Percentiles rank a stretch among this genome's conserved stretches.
phyloP scores from a whole-genome alignment of 805 yeast species.

The Spathaspora girioi region DNA sequence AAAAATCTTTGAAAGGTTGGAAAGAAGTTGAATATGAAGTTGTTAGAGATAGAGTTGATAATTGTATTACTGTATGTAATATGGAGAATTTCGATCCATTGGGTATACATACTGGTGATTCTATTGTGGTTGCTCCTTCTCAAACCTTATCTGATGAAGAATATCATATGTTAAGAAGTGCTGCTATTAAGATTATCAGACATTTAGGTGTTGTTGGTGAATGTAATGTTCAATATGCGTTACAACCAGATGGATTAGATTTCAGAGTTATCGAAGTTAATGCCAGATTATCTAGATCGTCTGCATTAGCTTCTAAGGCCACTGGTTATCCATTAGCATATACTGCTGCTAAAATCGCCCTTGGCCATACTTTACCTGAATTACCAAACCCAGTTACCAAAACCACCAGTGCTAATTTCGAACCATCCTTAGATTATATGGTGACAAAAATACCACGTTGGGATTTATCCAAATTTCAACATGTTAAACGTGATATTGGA shows the following conservation, averaged over 20 bases:
- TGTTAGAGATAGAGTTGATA: constrained; percentile 92
- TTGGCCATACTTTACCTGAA: constrained; percentile 92
- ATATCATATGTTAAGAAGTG: constrained; percentile 95
- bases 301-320: constrained; percentile 97
- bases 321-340: constrained; percentile 98
- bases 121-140: constrained; percentile 98
- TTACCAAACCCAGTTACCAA: constrained; percentile 95
- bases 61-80: constrained; percentile 98
- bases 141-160: constrained; percentile 97
- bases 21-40: constrained; percentile 98
- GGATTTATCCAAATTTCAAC: constrained; percentile 95
- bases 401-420: constrained; percentile 94
- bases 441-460: constrained; percentile 98
- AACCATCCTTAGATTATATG: constrained; percentile 94
- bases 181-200: constrained; percentile 96
- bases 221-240: constrained; percentile 96
- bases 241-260: constrained; percentile 93
- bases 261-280: constrained; percentile 96
- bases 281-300: constrained; percentile 94
- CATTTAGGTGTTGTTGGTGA: constrained; percentile 99
- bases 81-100: constrained; percentile 99
- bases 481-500: constrained; percentile 89
- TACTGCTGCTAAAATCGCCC: constrained; percentile 96
- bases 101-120: constrained; percentile 98
- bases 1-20: constrained; percentile 98